phyloP scores from a whole-genome alignment of 2,329 filamentous ascomycete species.

The Graphiopsis chlorocephala region DNA sequence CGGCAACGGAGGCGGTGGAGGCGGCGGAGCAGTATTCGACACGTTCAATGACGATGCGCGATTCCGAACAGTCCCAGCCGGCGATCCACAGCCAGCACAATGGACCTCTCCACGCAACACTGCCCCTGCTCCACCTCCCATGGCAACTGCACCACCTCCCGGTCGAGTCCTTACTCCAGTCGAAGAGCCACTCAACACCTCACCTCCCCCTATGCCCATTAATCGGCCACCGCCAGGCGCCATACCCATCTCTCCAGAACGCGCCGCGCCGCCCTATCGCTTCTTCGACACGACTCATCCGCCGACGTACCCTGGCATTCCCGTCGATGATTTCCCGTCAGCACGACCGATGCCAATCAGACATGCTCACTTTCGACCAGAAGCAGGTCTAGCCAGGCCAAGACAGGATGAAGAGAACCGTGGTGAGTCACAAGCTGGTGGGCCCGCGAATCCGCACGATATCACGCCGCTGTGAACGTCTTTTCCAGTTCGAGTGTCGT shows the following conservation, averaged over 20 bases:
- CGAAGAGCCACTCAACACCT: neutral
- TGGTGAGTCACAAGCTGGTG: conserved; percentile 20
- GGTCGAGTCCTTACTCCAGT: conserved; percentile 5
- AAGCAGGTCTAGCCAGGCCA: conserved; percentile 16
- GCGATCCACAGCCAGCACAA: neutral
- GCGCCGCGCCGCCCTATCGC: neutral
- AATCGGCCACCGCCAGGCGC: neutral
- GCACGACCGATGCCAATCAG: neutral
- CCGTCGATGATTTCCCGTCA: neutral
- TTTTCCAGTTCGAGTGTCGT: neutral
- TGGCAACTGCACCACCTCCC: neutral
- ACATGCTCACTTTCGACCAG: conserved; percentile 13
- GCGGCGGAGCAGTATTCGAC: conserved; percentile 4
- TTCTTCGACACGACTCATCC: neutral
- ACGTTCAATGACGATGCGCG: conserved; percentile 4
- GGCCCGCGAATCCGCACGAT: neutral
- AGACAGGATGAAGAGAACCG: conserved; percentile 20
- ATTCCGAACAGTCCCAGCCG: neutral
- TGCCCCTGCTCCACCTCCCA: neutral
- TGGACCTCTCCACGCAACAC: neutral
- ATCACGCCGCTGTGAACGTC: neutral
- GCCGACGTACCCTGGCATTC: neutral
- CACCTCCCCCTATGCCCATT: conserved; percentile 2
- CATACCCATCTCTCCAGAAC: neutral
- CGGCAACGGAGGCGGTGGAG: neutral